Evolutionary conservation across 208 protist genomes (phyloP), one percentile per base, ranked within the genome.

Genomic region (Wallacemonas rigidus): DNA sequence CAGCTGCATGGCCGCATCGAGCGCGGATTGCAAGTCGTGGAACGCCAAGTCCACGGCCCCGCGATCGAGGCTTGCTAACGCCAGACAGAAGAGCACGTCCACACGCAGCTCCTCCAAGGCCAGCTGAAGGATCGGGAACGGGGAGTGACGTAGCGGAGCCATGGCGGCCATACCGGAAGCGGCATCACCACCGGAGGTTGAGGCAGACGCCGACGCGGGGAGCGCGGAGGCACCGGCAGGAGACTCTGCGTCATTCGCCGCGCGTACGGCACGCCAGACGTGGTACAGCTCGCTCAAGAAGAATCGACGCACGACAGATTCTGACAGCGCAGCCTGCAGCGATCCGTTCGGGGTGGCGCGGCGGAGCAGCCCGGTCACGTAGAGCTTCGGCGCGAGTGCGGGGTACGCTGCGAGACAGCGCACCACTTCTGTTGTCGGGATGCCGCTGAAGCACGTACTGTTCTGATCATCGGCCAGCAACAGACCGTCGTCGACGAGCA

Each of bases 61-160:
- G 17, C 60, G 60, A 14, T 83, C 69, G 9, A 89, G 65, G 36
- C 71, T 50, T 2, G 77, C 76, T 36, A 77, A 76, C 38, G 90
- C 75, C 43, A 90, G 77, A 58, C 80, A 81, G n/a, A 93, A 74
- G 41, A 87, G 72, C 17, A 63, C 79, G 4, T 95, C 88, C 2
- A 90, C 48, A 43, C 75, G 82, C 55, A 95, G 75, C 68, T 93
- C 90, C 67, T 81, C 67, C 72, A 95, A 72, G 8, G 83, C 86
- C 2, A 61, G 61, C 36, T 74, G 78, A 50, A 90, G 71, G 11
- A 67, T 61, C n/a, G 58, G 47, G 26, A 69, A 26, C 43, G 38
- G 43, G 11, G 48, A 17, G 15, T 11, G 43, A 4, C 6, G 11
- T n/a, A 58, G 50, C 17, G 35, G 48, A 9, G 45, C 43, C 4